Base-by-base conservation (phyloP, 768 basidiomycete genomes). In the Psilocybe cubensis region DNA sequence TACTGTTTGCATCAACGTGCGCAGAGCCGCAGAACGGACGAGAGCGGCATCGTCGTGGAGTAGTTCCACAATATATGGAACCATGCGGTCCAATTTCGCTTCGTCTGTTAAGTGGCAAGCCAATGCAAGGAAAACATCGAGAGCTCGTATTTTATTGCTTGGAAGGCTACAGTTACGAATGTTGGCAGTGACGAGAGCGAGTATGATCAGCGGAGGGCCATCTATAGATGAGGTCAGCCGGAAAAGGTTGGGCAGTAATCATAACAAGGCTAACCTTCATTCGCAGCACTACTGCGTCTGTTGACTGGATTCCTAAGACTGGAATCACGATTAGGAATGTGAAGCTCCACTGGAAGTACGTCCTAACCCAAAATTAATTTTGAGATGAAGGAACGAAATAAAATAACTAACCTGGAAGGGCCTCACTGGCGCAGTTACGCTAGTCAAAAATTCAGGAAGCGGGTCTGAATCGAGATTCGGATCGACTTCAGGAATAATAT, bases 61-160 rank as follows among this genome's bases (percentile, higher is more conserved):
- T 4, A 98, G 77, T 35, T 95, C 92, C 1, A 98, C 88, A 24
- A 96, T 83, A 63, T 95, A 98, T 0, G 97, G 97, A 2, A 96
- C 80, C 77, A 97, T 85, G 1, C 96, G 85, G 68, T 99, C 97
- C 50, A 98, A 75, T 69, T 96, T 96, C 3, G 95, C 94, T 71
- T 98, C 97, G 66, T 98, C 97, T 0, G 93, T 93, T 31, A 98
- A 77, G 63, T 91, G 89, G 10, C 83, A 81, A 7, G 85, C 82
- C 14, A 98, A 76, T 0, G 92, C 91, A 23, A 97, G 80, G 54
- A 97, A 89, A 4, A 96, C 81, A 64, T 98, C 94, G 45, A 98
- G 72, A 1, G 89, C 92, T 31, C 84, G 87, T 21, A 96, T 74
- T 72, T 94, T 94, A 18, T 94, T 95, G 23, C 90, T 89, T 0